phyloP scores from a whole-genome alignment of 352 stramenopile species.

The Phytophthora palmivora region DNA sequence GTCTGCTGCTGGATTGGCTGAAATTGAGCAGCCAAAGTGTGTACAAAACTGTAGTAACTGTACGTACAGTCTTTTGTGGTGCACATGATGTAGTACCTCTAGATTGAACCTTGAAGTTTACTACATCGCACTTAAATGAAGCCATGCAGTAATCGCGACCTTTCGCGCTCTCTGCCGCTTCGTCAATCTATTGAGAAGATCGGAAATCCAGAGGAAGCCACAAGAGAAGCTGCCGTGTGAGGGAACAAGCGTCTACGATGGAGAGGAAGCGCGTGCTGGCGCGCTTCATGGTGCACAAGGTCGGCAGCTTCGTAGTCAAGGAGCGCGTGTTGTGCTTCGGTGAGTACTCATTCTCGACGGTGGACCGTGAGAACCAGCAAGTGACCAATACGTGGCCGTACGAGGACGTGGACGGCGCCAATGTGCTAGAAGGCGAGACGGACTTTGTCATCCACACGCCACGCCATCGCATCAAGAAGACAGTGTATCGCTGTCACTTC shows the following conservation, averaged over 20 bases:
- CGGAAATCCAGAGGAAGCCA: conserved; percentile 3
- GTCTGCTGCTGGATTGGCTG: no score
- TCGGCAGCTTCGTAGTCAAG: conserved; percentile 86
- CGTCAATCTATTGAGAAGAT: conserved; percentile 13
- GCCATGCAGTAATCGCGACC: conserved; percentile 3
- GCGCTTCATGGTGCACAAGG: conserved; percentile 88
- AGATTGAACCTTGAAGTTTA: no score
- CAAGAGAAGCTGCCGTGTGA: neutral
- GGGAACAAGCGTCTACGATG: conserved; percentile 24
- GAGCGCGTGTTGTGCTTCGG: conserved; percentile 85
- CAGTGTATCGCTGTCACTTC: conserved; percentile 80
- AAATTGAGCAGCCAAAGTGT: no score
- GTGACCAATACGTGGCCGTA: conserved; percentile 87
- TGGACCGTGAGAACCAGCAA: conserved; percentile 72
- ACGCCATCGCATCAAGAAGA: conserved; percentile 83
- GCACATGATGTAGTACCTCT: no score
- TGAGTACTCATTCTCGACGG: conserved; percentile 75
- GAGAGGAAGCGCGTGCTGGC: conserved; percentile 68
- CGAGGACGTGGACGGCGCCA: conserved; percentile 72
- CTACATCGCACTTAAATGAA: conserved; percentile 13
- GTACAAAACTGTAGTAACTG: no score
- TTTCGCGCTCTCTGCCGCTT: conserved; percentile 39
- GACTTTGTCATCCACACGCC: conserved; percentile 83
- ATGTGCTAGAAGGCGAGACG: conserved; percentile 72
- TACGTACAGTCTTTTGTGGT: no score